Conservation (phyloP, 2,329 filamentous ascomycete species). For the Scorias spongiosa region DNA sequence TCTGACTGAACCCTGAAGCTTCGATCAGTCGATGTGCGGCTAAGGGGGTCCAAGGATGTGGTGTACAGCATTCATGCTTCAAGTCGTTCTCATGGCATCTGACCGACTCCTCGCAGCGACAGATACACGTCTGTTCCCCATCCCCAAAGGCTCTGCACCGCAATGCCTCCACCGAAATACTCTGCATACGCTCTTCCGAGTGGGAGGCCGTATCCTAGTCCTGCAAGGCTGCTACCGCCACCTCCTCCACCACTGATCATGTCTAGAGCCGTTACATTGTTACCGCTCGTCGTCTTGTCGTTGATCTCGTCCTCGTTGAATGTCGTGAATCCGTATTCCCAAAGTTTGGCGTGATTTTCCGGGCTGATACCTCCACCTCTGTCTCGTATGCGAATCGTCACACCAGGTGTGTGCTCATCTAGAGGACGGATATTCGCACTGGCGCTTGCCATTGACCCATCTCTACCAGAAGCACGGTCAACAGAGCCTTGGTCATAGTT, state of each 20-base stretch:
- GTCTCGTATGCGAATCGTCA: conserved; percentile 90
- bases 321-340: conserved; percentile 95
- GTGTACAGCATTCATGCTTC: too few species aligned
- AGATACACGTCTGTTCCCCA: conserved; percentile 67
- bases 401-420: conserved; percentile 50
- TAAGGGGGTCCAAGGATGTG: too few species aligned
- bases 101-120: conserved; percentile 45
- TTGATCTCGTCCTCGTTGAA: conserved; percentile 54
- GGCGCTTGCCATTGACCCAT: conserved; percentile 8
- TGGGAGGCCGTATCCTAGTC: conserved; percentile 82
- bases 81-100: conserved; percentile 12
- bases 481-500: conserved; percentile 22
- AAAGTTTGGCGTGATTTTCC: conserved; percentile 71
- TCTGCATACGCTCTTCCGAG: conserved; percentile 88
- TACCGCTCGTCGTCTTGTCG: conserved; percentile 32
- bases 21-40: too few species aligned
- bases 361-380: conserved; percentile 86
- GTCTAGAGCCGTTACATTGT: conserved; percentile 53
- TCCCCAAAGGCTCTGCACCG: conserved; percentile 86
- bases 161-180: conserved; percentile 92
- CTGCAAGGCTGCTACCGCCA: conserved; percentile 66
- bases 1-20: too few species aligned
- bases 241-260: conserved; percentile 57
- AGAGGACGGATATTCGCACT: conserved; percentile 29
- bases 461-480: conserved; percentile 18